Base-by-base conservation (phyloP, 2,329 filamentous ascomycete genomes). In the Aureobasidium vineae region DNA sequence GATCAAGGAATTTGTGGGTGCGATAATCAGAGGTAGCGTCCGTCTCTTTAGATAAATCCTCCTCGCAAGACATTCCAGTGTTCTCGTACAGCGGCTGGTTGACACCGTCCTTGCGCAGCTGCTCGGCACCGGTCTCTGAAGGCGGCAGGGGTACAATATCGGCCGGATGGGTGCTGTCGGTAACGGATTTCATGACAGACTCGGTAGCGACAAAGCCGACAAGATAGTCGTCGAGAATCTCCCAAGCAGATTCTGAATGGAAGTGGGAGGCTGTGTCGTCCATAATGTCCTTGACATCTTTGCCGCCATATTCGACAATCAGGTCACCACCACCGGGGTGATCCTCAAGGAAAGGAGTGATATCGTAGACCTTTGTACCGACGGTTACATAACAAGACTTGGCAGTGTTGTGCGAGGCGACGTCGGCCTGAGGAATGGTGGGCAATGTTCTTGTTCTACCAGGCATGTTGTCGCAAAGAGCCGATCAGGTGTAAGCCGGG, bases 331-430 rank as follows among this genome's bases (percentile, higher is more conserved):
- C 95, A 71, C 95, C 95, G 28, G 95, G 95, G 76, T 99, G 95
- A 71, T 92, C 88, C 63, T 92, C 87, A 68, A 97, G 79, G 75
- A 99, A 99, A 66, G 91, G 87, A 67, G 95, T 97, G 70, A 99
- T 85, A 82, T 99, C 94, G 84, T 92, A 99, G 72, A 99, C 94
- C 72, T 94, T 96, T 67, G 85, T 85, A 69, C 92, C 93, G 65
- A 97, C 83, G 3, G 91, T 95, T 72, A 99, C 93, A 82, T 93
- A 99, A 82, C 94, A 98, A 57, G 92, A 96, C 75, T 92, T 86
- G 59, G 82, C 81, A 54, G 86, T 88, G 77, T 90, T 94, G 79
- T 96, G 92, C 72, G 87, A 82, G 77, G 89, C 87, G 74, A 99
- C 88, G 76, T 99, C 91, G 71, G 89, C 86, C 72, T 84, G 84